Base-by-base conservation (phyloP, 768 basidiomycete species). In the Kwoniella shandongensis region DNA sequence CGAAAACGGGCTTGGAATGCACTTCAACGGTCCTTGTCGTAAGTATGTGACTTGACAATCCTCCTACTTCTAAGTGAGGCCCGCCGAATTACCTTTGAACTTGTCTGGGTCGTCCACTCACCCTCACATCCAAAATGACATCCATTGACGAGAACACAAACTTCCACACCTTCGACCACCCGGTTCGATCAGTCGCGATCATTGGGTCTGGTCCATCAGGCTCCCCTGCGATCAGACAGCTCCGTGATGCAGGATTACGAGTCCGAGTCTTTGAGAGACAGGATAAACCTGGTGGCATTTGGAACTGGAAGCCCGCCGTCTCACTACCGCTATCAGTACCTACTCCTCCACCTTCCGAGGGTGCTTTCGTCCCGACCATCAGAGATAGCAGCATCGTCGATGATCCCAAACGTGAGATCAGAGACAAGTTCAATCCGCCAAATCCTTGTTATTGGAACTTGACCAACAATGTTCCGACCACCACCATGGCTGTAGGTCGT, bases 171-270 rank as follows among this genome's bases (percentile, higher is more conserved):
- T 69, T 65, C 36, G 20, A 41, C n/a, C 48, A 50, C 6, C 59
- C 64, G 2, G 57, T 71, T 48, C 47, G 56, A 38, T 29, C 32
- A 3, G 70, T 72, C 12, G 70, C 70, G 17, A 55, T 72, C 20
- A 62, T 72, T n/a, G 70, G 70, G 11, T 59, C 52, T 32, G 70
- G 70, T 3, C 67, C 70, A 15, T 56, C 65, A 5, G 70, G 70
- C 5, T 35, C 58, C 0, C 53, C 65, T 1, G 67, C 67, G 2
- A 60, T 61, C 20, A 52, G 57, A 48, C 70, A 67, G 26, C 55
- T 69, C 15, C 44, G 29, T 8, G 70, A 72, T 51, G 62, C 59
- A 5, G 70, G 65, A 1, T 49, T 69, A 15, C 22, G 58, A 6
- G 70, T 69, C 38, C 20, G 54, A 8, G 39, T 69, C 13, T 72